Evolutionary conservation across 2,329 filamentous ascomycete species (phyloP).

Genomic region (Lasiodiplodia sp.): DNA sequence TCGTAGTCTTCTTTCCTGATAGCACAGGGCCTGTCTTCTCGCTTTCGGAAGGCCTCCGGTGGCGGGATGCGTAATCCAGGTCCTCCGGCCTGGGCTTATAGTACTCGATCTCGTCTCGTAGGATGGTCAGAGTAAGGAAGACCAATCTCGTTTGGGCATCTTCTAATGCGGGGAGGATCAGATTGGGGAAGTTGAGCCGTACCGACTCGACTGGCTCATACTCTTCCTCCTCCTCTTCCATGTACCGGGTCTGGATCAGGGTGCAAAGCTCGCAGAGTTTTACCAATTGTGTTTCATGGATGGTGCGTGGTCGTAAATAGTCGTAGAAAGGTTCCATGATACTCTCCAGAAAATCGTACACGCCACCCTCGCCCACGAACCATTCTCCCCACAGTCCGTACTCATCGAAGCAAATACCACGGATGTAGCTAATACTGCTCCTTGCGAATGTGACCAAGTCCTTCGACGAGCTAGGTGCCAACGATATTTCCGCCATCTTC

Average conservation of each 20-base stretch:
- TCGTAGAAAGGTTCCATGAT: slow-evolving; percentile 74
- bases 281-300: slow-evolving; percentile 70
- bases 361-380: slow-evolving; percentile 68
- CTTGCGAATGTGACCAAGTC: slow-evolving; percentile 71
- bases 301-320: slow-evolving; percentile 68
- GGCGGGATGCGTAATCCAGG: slow-evolving; percentile 67
- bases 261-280: slow-evolving; percentile 73
- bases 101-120: slow-evolving; percentile 71
- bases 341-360: slow-evolving; percentile 72
- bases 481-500: slow-evolving; percentile 64
- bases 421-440: slow-evolving; percentile 69
- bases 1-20: slow-evolving; percentile 61
- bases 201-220: slow-evolving; percentile 56
- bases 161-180: slow-evolving; percentile 71
- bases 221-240: slow-evolving; percentile 63
- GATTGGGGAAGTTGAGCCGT: slow-evolving; percentile 66
- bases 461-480: slow-evolving; percentile 66
- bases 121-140: slow-evolving; percentile 67
- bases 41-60: slow-evolving; percentile 52
- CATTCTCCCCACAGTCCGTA: slow-evolving; percentile 72
- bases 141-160: slow-evolving; percentile 72
- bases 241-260: slow-evolving; percentile 70
- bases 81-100: slow-evolving; percentile 71
- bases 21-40: slow-evolving; percentile 54
- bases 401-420: slow-evolving; percentile 71